Percentiles rank a stretch among this genome's conserved stretches.
phyloP scores from a whole-genome alignment of 441 rosid species.

The Erodium texanum region DNA sequence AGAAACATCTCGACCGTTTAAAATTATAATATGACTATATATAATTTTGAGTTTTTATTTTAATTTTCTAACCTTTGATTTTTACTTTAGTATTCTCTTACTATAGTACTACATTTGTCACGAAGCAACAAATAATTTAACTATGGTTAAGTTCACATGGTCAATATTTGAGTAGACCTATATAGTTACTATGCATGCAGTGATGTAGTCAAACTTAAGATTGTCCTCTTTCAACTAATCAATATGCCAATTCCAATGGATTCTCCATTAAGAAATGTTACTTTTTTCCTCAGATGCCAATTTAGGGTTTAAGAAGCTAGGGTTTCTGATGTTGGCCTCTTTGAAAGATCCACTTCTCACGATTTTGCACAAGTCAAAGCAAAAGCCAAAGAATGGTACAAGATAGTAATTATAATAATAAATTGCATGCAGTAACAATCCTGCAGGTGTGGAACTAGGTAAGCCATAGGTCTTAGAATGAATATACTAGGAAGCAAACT shows the following conservation, averaged over 20 bases:
- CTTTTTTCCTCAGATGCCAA: background rate
- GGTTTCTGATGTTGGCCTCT: background rate
- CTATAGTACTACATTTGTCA: no score
- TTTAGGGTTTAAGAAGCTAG: background rate
- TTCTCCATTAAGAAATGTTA: background rate
- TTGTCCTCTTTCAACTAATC: background rate
- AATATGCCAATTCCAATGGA: background rate
- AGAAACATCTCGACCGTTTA: no score
- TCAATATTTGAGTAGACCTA: no score
- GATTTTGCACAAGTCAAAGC: background rate
- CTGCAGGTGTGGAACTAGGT: constrained; percentile 1
- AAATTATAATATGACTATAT: no score
- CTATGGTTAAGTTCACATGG: no score
- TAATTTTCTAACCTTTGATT: no score
- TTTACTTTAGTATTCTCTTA: no score
- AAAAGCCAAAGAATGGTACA: background rate
- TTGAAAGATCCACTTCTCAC: background rate
- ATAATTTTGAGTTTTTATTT: no score
- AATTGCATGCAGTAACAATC: background rate
- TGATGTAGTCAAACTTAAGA: no score
- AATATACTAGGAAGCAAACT: background rate
- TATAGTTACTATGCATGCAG: no score
- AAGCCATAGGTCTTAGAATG: background rate
- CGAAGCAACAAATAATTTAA: no score
- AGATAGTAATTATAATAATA: background rate